Base-by-base conservation (phyloP, 208 protist species). In the Wallacemonas sp. region DNA sequence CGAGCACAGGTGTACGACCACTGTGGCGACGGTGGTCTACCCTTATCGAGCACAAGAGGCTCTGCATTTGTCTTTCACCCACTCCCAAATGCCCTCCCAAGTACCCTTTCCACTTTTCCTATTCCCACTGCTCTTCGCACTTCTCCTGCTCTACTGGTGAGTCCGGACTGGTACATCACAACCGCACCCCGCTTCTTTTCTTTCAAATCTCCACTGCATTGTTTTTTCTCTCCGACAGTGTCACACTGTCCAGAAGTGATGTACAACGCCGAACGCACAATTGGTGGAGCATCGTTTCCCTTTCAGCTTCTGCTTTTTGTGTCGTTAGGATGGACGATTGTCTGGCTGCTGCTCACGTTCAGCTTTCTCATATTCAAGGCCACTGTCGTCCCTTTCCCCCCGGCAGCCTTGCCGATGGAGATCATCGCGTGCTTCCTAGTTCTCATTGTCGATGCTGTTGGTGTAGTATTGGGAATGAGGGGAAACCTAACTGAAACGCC, bases 331-430 rank as follows among this genome's bases (percentile, higher is more conserved):
- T 89, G 72, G 66, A 69, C 76, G 22, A 45, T 70, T 18, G 29
- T 82, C 16, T 90, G 83, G 87, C 78, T 84, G 50, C 49, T 89
- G 42, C 29, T 86, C 3, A 91, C 84, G 16, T 29, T 91, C 16
- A 61, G 68, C 20, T 69, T 91, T 52, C 72, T 93, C 7, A 82
- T 85, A 33, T 87, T 79, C 65, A 91, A 93, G 31, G 82, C 74
- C 2, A 70, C 67, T 22, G 29, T 73, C 20, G 65, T 93, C 14
- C 72, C 75, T 1, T 93, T 88, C 76, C 77, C 87, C 26, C 76
- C 78, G n/a, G 75, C 82, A 8, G 84, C 81, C 8, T 63, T 89
- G 29, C 75, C 82, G 26, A 77, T 93, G 67, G 87, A 93, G 65
- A 86, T 87, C 50, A 57, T 86, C 18, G 75, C 73, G 2, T 55